Conservation (phyloP, 345 rosid species). For the Gossypium thurberi region DNA sequence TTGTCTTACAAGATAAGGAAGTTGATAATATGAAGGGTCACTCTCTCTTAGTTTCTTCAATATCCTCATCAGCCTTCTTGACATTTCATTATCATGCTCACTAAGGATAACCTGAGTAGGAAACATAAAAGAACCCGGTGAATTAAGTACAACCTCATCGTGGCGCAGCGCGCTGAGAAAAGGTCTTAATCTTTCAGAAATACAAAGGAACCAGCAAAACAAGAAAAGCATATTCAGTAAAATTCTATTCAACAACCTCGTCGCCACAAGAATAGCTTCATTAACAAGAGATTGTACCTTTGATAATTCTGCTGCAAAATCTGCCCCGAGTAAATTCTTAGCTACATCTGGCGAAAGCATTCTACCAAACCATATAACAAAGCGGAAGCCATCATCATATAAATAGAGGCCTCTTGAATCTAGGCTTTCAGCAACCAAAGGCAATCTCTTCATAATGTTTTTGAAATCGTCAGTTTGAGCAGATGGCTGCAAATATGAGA, state of each 20-base stretch:
- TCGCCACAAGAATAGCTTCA: neutral
- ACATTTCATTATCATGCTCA: conserved; percentile 75
- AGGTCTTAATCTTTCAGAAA: neutral
- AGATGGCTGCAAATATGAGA: conserved; percentile 57
- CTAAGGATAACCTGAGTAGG: conserved; percentile 51
- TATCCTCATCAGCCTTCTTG: conserved; percentile 61
- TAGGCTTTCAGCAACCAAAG: conserved; percentile 74
- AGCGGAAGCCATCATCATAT: conserved; percentile 81
- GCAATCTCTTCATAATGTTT: conserved; percentile 42
- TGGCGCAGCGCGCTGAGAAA: neutral
- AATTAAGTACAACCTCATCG: neutral
- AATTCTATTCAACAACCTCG: neutral
- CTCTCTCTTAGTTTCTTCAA: conserved; percentile 64
- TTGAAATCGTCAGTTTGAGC: conserved; percentile 34
- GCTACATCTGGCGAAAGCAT: conserved; percentile 83
- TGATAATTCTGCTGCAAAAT: conserved; percentile 81
- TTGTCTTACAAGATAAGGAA: conserved; percentile 78
- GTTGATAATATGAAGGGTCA: conserved; percentile 68
- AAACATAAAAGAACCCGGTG: neutral
- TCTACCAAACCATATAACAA: conserved; percentile 90
- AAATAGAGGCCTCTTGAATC: conserved; percentile 92
- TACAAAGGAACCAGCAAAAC: neutral
- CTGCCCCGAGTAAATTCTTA: conserved; percentile 73
- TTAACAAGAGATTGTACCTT: conserved; percentile 40
- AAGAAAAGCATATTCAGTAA: neutral